A percentile compares a stretch with the other conserved stretches of the same genome.
Evolutionary conservation across 306 rosid genomes (phyloP).

Genomic region (Medicago ruthenica): DNA sequence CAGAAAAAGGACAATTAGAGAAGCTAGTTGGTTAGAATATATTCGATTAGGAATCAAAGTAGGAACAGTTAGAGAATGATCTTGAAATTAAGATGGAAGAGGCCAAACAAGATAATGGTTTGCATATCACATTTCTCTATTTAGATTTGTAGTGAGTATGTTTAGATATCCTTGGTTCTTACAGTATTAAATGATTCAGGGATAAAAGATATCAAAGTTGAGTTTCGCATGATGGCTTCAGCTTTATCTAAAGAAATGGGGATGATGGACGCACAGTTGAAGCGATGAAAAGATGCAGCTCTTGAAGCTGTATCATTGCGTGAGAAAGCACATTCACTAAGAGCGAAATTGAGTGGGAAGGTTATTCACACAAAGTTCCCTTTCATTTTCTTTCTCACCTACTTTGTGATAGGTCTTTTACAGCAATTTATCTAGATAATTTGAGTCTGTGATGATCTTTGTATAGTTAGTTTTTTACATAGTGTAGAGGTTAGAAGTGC

Average conservation of each 20-base stretch:
- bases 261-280: slow-evolving; percentile 90
- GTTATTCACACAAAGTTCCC: slow-evolving; percentile 49
- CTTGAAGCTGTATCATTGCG: slow-evolving; percentile 76
- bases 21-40: too few species aligned
- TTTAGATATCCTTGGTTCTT: slow-evolving; percentile 47
- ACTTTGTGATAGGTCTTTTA: slow-evolving; percentile 24
- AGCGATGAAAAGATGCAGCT: slow-evolving; percentile 89
- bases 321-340: slow-evolving; percentile 69
- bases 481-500: slow-evolving; percentile 20
- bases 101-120: slow-evolving; percentile 83
- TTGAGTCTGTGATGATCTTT: slow-evolving; percentile 33
- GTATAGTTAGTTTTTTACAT: slow-evolving; percentile 21
- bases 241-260: slow-evolving; percentile 93
- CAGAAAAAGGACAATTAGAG: too few species aligned
- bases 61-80: slow-evolving; percentile 49
- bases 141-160: slow-evolving; percentile 38
- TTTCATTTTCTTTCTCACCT: slow-evolving; percentile 37
- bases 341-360: slow-evolving; percentile 64
- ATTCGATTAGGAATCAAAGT: too few species aligned
- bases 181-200: slow-evolving; percentile 60
- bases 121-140: slow-evolving; percentile 41
- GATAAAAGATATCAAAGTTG: slow-evolving; percentile 86
- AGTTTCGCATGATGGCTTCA: slow-evolving; percentile 89
- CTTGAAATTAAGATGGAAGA: slow-evolving; percentile 85
- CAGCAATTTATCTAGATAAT: slow-evolving; percentile 35